Conservation (phyloP, 2,329 filamentous ascomycete species). For the Alternaria consortialis region DNA sequence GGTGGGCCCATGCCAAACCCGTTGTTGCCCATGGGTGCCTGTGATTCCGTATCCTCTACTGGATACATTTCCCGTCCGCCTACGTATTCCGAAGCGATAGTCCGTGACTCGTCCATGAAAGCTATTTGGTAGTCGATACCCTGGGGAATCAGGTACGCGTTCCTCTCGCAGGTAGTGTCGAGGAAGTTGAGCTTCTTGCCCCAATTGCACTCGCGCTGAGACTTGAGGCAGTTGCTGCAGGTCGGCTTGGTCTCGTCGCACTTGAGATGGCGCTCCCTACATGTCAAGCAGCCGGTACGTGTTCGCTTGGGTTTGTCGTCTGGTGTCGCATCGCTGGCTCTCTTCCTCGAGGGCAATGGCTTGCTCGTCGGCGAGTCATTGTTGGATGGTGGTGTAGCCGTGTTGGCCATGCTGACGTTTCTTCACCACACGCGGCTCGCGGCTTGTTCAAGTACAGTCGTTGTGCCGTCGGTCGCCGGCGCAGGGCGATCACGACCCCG, state of each 20-base stretch:
- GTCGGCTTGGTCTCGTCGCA: constrained; percentile 78
- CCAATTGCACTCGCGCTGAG: constrained; percentile 83
- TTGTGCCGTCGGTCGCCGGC: constrained; percentile 9
- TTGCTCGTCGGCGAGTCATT: constrained; percentile 32
- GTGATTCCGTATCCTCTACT: constrained; percentile 51
- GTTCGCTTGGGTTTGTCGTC: constrained; percentile 79
- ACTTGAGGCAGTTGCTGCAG: constrained; percentile 86
- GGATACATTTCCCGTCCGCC: constrained; percentile 80
- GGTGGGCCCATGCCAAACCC: constrained; percentile 43
- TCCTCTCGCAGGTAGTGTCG: constrained; percentile 75
- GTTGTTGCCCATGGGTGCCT: constrained; percentile 31
- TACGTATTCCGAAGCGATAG: constrained; percentile 89
- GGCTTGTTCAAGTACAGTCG: constrained; percentile 4
- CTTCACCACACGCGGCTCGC: neutral
- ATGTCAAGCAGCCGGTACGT: constrained; percentile 89
- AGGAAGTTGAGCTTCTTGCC: constrained; percentile 92
- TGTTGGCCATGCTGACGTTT: constrained; percentile 29
- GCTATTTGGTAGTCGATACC: constrained; percentile 72
- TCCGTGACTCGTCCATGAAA: constrained; percentile 88
- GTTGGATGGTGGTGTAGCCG: constrained; percentile 32
- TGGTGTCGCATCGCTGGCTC: constrained; percentile 34
- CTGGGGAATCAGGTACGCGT: constrained; percentile 63
- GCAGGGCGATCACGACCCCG: constrained; percentile 14
- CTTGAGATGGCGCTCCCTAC: constrained; percentile 87
- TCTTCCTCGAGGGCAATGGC: constrained; percentile 27